Evolutionary conservation across 441 rosid genomes (phyloP), one percentile per base, ranked within the genome.

Genomic region (Erodium moschatum): DNA sequence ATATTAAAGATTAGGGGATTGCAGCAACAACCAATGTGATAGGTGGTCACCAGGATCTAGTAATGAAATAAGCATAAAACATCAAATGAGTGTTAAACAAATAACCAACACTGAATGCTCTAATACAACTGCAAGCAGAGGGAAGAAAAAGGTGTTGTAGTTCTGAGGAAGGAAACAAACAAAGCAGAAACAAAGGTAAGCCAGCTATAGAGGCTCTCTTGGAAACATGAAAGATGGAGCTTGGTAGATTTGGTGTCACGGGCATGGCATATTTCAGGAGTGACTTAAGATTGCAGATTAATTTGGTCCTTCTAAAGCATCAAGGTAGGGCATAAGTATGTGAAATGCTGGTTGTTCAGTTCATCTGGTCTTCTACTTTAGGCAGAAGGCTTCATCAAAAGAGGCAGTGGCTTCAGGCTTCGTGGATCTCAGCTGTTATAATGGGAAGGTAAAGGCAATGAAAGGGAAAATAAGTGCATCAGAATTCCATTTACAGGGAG

Each of bases 341-440:
- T 77, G 85, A 85, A 81, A 76, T 72, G 76, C 88, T 81, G 83
- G 95, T 87, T 35, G 95, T 87, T 35, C 40, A 35, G 44, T 40
- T 86, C 90, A 88, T 85, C 89, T 75, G 90, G 89, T 91, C 97
- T 87, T 90, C 99, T 69, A 72, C 89, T 83, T 85, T 82, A 81
- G 89, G 85, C 96, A 78, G 87, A 81, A 78, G 91, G 87, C 90
- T 40, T 40, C 44, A 40, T 40, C 44, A 40, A 40, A 40, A 40
- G 44, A 40, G 44, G 44, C 44, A 40, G 44, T 40, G 70, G 71
- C 66, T 40, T 74, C 73, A 60, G 70, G 72, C 67, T 56, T 74
- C 46, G 70, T 44, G 60, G 67, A 69, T 69, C 77, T 65, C 72
- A 65, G 70, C 73, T 74, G 73, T 65, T 69, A 65, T 56, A 48